Base-by-base conservation (phyloP, 2,329 filamentous ascomycete species). In the Verticillium isaacii region DNA sequence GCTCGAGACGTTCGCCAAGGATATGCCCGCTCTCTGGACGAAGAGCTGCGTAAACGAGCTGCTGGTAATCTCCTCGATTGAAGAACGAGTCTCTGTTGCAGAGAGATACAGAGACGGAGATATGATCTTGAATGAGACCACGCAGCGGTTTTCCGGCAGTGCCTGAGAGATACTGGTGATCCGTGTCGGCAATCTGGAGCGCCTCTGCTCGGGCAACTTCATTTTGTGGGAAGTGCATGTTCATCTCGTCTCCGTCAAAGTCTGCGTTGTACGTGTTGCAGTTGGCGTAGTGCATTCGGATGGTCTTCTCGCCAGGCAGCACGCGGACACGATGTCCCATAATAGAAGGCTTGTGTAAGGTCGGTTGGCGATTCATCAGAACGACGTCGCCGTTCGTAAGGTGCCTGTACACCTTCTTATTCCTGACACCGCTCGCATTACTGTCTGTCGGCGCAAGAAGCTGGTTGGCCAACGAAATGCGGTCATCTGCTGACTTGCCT, bases 171-270 rank as follows among this genome's bases (percentile, higher is more conserved):
- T 99, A 99, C 71, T 99, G 95, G 71, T 97, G 93, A 73, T 99
- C 94, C 2, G 95, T 97, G 73, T 98, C 94, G 41, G 95, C 95
- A 69, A 99, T 89, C 68, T 93, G 91, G 67, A 96, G 84, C 2
- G 95, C 95, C 78, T 99, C 95, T 2, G 94, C 91, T 68, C 95
- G 85, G 17, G 95, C 95, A 66, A 98, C 83, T 73, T 98, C 96
- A 68, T 97, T 98, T 70, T 99, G 95, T 1, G 95, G 95, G 71
- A 99, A 98, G 77, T 99, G 95, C 93, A 99, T 96, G 75, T 99
- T 99, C 95, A 99, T 99, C 76, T 99, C 95, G 73, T 99, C 95
- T 75, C 95, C 95, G 71, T 99, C 96, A 72, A 99, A 99, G 82
- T 99, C 95, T 36, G 95, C 95, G 70, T 99, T 99, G 82, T 99